Base-by-base conservation (phyloP, 2,329 filamentous ascomycete genomes). In the Diaporthe sp. region DNA sequence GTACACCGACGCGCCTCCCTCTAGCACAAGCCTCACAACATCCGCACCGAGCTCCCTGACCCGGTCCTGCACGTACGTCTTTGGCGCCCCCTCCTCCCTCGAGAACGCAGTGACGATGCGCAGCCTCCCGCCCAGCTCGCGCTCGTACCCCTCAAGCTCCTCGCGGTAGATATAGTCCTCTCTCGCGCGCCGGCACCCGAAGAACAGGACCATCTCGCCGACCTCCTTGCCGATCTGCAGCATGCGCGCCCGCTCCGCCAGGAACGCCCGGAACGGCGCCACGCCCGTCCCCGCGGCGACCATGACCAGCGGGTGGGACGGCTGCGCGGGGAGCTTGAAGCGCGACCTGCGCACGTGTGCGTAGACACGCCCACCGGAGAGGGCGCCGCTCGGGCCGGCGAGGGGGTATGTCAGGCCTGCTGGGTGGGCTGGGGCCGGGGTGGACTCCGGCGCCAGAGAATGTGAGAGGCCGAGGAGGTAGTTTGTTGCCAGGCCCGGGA, bases 301-400 rank as follows among this genome's bases (percentile, higher is more conserved):
- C 85, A 89, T 87, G 72, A 90, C 83, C 22, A 91, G 81, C 0
- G 89, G 88, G 0, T 82, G 85, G 6, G 81, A 83, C 9, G 83
- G 78, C 0, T 82, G 80, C 37, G 82, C 77, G 0, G 86, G 87
- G 1, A 87, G 82, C 55, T 84, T 85, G 82, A 88, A 88, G 53
- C 83, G 84, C 3, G 83, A 84, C 73, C 82, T 82, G 37, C 84
- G 83, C 59, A 86, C 79, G 74, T 86, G 83, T 0, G 85, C 85
- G 75, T 81, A 81, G 59, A 86, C 71, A n/a, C 77, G 80, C 17
- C 79, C 76, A 44, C 80, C 76, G 67, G 61, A 83, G 70, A 17
- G 79, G 6, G 77, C 57, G 73, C 59, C 34, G 31, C n/a, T 19
- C 4, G 67, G 67, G 7, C 53, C 67, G 2, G 28, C 31, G n/a